phyloP scores from a whole-genome alignment of 306 rosid species.

The Cicer bijugum region DNA sequence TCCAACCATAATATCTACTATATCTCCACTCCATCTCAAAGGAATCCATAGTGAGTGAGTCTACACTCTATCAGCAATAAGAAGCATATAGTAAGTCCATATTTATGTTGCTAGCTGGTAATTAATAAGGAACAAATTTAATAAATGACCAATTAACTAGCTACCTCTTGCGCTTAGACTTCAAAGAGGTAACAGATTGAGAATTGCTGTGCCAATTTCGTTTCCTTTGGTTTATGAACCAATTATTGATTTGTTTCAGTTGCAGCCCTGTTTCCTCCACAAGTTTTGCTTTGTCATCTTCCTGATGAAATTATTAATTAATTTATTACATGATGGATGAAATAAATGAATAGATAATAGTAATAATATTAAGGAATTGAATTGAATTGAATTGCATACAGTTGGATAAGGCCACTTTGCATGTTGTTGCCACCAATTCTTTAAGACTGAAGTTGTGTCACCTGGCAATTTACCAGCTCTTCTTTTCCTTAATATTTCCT shows the following conservation, averaged over 20 bases:
- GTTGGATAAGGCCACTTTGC: conserved; percentile 99
- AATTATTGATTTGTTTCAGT: conserved; percentile 96
- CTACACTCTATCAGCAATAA: conserved; percentile 34
- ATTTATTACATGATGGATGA: no score
- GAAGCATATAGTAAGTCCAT: conserved; percentile 48
- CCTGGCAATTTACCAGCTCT: conserved; percentile 98
- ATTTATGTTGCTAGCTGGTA: conserved; percentile 17
- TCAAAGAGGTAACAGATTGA: conserved; percentile 89
- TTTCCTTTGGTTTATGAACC: conserved; percentile 99
- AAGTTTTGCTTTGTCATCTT: conserved; percentile 97
- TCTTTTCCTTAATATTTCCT: conserved; percentile 92
- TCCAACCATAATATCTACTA: conserved; percentile 14
- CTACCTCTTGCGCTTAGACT: conserved; percentile 97
- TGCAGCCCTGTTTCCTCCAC: conserved; percentile 99
- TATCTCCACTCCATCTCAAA: conserved; percentile 24
- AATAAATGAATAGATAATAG: no score
- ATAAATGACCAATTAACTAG: not conserved
- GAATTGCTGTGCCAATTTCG: conserved; percentile 98
- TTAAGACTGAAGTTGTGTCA: conserved; percentile 92
- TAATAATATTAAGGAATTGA: conserved; percentile 4
- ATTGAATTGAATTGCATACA: conserved; percentile 80
- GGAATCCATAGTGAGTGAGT: conserved; percentile 25
- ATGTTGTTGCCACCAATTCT: conserved; percentile 99
- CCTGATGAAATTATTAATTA: conserved; percentile 52
- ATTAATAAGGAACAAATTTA: conserved; percentile 3